Base-by-base conservation (phyloP, 495 filamentous ascomycete species). In the Aspergillus incahuasiensis region DNA sequence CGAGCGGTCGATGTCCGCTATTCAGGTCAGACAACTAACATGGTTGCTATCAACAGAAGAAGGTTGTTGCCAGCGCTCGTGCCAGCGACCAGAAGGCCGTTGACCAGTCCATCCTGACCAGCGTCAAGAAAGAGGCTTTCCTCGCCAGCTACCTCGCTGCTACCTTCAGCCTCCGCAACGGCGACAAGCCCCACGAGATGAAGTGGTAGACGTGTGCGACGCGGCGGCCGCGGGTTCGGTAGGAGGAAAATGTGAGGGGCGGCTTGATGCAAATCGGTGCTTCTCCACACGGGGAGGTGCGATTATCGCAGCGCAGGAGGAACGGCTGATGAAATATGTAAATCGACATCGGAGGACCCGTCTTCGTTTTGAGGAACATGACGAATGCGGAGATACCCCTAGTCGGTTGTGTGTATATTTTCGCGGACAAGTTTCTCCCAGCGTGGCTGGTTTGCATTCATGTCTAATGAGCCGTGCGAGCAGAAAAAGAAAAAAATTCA, bases 141-240 rank as follows among this genome's bases (percentile, higher is more conserved):
- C 86, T 99, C 69, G 73, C 84, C 70, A 87, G 85, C 72, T 97
- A 97, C 82, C 88, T 99, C 58, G 83, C 84, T 68, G 87, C 85
- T 74, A 87, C 83, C 65, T 99, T 97, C 86, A 92, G 87, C 83
- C 86, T 97, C 73, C 86, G 90, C 74, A 97, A 90, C 82, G 92
- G 94, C 70, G 94, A 98, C 82, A 88, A 90, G 83, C 94, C 95
- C 75, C 94, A 97, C 76, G 87, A 91, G 82, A 97, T 98, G 90
- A 84, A 86, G 77, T 92, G 86, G 84, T 92, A 91, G 73, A 74
- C 67, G 65, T 71, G 65, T 70, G 66, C 61, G 62, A 64, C 61
- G 68, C 62, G 71, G 70, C 66, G 68, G 74, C 71, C 71, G 70
- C 69, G 69, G 72, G 73, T 74, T 74, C 72, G 72, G 73, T 76